These are phyloP conservation scores for Sinapis alba DNA, from an alignment of 441 rosid genomes.

Conservation along the genomic window DNA sequence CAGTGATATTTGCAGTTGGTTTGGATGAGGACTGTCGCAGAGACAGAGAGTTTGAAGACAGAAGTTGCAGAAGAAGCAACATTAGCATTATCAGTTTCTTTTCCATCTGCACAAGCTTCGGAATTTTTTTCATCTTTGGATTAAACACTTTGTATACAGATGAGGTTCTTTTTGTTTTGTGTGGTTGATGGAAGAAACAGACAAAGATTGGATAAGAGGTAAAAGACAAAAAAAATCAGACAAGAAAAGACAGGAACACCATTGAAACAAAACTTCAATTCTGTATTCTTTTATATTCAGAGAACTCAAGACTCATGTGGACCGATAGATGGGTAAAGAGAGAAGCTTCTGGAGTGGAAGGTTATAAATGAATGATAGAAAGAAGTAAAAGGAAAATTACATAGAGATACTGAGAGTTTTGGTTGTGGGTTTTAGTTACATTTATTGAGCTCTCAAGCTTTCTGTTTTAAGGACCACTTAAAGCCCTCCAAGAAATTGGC, in stretches of 20 bases:
- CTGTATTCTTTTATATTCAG: neutral
- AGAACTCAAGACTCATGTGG: slow-evolving; percentile 22
- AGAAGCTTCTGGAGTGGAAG: slow-evolving; percentile 10
- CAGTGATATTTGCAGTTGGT: slow-evolving; percentile 59
- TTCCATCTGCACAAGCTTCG: slow-evolving; percentile 29
- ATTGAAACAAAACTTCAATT: slow-evolving; percentile 25
- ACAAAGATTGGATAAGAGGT: slow-evolving; percentile 31
- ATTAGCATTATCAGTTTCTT: slow-evolving; percentile 32
- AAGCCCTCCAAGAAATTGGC: neutral
- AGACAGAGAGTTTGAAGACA: slow-evolving; percentile 40
- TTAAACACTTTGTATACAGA: slow-evolving; percentile 32
- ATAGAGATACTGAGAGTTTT: slow-evolving; percentile 23
- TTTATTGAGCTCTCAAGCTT: slow-evolving; percentile 17
- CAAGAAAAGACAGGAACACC: slow-evolving; percentile 22
- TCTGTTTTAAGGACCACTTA: slow-evolving; percentile 20
- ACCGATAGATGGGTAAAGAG: slow-evolving; percentile 6
- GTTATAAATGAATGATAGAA: slow-evolving; percentile 12
- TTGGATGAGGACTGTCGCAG: slow-evolving; percentile 41
- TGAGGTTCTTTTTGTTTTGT: slow-evolving; percentile 33
- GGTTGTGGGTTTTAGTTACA: slow-evolving; percentile 24
- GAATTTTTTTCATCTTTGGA: neutral
- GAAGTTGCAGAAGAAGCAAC: slow-evolving; percentile 35
- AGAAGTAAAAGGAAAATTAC: slow-evolving; percentile 25
- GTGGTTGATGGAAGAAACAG: slow-evolving; percentile 40
- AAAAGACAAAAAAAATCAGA: slow-evolving; percentile 32